Evolutionary conservation across 108 stramenopile genomes (phyloP).

Genomic region (Stephanodiscus triporus): DNA sequence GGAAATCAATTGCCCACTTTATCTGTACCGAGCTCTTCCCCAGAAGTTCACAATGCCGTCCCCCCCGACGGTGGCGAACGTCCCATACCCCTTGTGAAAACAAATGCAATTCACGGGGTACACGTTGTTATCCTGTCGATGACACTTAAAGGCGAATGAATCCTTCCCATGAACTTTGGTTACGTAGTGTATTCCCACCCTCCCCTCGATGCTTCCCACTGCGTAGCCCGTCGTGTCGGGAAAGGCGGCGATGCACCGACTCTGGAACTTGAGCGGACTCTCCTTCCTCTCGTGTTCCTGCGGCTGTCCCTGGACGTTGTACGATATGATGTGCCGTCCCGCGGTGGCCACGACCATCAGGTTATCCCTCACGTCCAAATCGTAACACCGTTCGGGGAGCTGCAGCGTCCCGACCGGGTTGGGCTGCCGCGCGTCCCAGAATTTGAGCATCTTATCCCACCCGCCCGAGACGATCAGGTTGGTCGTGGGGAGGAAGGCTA

Average conservation of each 20-base stretch:
- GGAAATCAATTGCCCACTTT: too few species aligned
- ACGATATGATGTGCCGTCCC: slow-evolving; percentile 75
- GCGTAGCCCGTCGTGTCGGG: slow-evolving; percentile 92
- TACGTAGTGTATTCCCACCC: slow-evolving; percentile 96
- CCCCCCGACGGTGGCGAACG: slow-evolving; percentile 90
- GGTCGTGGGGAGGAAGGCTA: slow-evolving; percentile 63
- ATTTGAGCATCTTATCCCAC: slow-evolving; percentile 86
- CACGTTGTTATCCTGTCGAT: slow-evolving; percentile 77
- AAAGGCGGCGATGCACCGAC: slow-evolving; percentile 85
- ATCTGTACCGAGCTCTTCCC: slow-evolving; percentile 44
- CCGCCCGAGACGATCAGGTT: slow-evolving; percentile 82
- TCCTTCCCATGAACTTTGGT: slow-evolving; percentile 79
- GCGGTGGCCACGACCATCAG: slow-evolving; percentile 88
- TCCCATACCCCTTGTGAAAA: slow-evolving; percentile 87
- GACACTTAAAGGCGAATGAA: slow-evolving; percentile 98
- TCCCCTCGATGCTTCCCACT: slow-evolving; percentile 95
- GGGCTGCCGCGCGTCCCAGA: slow-evolving; percentile 88
- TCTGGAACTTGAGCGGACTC: slow-evolving; percentile 89
- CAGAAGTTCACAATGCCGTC: slow-evolving; percentile 96
- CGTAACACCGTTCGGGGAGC: slow-evolving; percentile 86
- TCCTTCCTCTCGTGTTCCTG: slow-evolving; percentile 75
- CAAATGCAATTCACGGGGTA: slow-evolving; percentile 93
- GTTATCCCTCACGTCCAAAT: slow-evolving; percentile 81
- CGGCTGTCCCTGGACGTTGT: slow-evolving; percentile 79
- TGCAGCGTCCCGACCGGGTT: slow-evolving; percentile 77